Base-by-base conservation (phyloP, 371 early-diverging fungal genomes). In the Dipsacomyces acuminosporus region DNA sequence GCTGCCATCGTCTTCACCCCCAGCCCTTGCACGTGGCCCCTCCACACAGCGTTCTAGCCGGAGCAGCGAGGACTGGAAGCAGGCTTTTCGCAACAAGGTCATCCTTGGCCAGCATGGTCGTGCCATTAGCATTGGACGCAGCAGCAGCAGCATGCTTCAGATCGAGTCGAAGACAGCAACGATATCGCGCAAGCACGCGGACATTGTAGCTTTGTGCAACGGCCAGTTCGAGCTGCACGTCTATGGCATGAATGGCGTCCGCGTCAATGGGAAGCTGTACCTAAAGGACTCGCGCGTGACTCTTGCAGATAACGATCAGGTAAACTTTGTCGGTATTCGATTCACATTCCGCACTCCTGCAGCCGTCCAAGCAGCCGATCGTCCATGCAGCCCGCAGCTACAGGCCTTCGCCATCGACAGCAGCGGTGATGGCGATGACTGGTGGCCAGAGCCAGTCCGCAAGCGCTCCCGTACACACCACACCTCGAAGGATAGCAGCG, bases 321-420 rank as follows among this genome's bases (percentile, higher is more conserved):
- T 73, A 25, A 64, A 73, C 48, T 73, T 73, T 65, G 65, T 73
- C 11, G 73, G 73, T 15, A 48, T 60, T 47, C 51, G 46, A 41
- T 64, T 51, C 59, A 30, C 26, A 35, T 73, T 73, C 61, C 56
- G 66, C 21, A 43, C 25, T n/a, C 57, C 60, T 30, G 30, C 30
- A 5, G 30, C 30, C 30, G 30, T 11, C 30, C 5, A 30, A 5
- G 7, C 30, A 30, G 30, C 30, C 30, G 30, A 11, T 5, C 30
- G 11, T 30, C 11, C 11, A 5, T 30, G 30, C 30, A 30, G 30
- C 30, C 30, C 7, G 11, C 11, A 5, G 7, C 30, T 30, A n/a
- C n/a, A n/a, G n/a, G n/a, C n/a, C n/a, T n/a, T n/a, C n/a, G n/a
- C n/a, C n/a, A n/a, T n/a, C n/a, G n/a, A n/a, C n/a, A n/a, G 30